phyloP scores from a whole-genome alignment of 208 protist genomes.

The Entamoeba histolytica region DNA sequence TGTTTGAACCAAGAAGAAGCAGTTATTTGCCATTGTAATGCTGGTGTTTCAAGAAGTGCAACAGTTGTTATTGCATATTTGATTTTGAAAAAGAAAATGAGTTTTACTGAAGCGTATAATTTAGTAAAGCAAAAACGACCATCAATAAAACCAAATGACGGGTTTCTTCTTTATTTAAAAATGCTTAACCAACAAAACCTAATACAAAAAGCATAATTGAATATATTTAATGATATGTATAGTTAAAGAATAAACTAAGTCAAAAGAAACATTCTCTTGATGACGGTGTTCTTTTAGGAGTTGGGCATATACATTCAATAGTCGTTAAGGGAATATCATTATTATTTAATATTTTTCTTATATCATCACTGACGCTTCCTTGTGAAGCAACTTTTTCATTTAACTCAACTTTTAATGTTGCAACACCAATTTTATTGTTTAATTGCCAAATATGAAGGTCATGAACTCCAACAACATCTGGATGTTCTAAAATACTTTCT shows the following conservation, averaged over 20 bases:
- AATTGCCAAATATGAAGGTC: constrained; percentile 48
- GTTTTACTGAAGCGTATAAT: not conserved
- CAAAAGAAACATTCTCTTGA: too few species aligned
- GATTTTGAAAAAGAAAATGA: not conserved
- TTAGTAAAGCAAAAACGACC: not conserved
- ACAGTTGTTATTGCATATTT: not conserved
- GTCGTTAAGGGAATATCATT: too few species aligned
- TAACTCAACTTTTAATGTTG: constrained; percentile 29
- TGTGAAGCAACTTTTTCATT: not conserved
- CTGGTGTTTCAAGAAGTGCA: not conserved
- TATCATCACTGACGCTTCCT: too few species aligned
- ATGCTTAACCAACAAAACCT: too few species aligned
- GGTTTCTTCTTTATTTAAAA: not conserved
- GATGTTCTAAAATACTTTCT: constrained; percentile 12
- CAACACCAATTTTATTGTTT: constrained; percentile 22
- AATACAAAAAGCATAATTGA: too few species aligned
- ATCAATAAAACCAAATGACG: not conserved
- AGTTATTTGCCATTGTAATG: not conserved
- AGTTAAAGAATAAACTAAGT: too few species aligned
- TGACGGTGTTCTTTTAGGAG: too few species aligned
- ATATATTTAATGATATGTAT: too few species aligned
- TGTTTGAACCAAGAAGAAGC: not conserved
- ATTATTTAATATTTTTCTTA: too few species aligned
- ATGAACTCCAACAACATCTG: constrained; percentile 31
- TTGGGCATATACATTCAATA: too few species aligned